Evolutionary conservation across 2,329 filamentous ascomycete species (phyloP).

Genomic region (Colletotrichum truncatum): DNA sequence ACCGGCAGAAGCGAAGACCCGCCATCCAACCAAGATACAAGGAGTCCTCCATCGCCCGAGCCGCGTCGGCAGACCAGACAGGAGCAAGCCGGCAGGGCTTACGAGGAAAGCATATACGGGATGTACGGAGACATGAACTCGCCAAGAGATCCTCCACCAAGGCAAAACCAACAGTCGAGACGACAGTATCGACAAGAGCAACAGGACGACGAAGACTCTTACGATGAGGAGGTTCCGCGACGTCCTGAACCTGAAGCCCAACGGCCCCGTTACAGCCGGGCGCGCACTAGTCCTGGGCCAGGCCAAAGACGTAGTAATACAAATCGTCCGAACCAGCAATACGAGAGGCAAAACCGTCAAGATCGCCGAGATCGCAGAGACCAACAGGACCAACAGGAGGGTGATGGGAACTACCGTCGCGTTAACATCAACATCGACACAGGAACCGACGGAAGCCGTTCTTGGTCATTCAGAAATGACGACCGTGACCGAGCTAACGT

Average conservation of each 20-base stretch:
- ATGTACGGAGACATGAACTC: constrained; percentile 25
- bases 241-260: background rate
- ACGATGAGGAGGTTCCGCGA: constrained; percentile 16
- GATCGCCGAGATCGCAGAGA: background rate
- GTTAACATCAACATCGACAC: constrained; percentile 22
- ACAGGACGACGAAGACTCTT: constrained; percentile 7
- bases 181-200: background rate
- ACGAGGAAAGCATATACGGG: constrained; percentile 27
- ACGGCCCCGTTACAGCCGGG: background rate
- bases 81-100: background rate
- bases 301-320: background rate
- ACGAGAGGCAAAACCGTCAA: background rate
- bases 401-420: background rate
- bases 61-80: background rate
- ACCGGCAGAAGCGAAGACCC: constrained; percentile 12
- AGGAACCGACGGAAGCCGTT: constrained; percentile 9
- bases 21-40: constrained; percentile 2
- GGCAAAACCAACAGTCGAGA: background rate
- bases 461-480: constrained; percentile 8
- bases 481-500: background rate
- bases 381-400: background rate
- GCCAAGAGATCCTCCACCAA: constrained; percentile 12
- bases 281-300: background rate
- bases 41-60: background rate
- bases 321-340: background rate